A percentile compares a stretch with the other conserved stretches of the same genome.
These are phyloP conservation scores for Macrocystidia cucumis DNA, from an alignment of 1,284 basidiomycete species.

Conservation along the genomic window DNA sequence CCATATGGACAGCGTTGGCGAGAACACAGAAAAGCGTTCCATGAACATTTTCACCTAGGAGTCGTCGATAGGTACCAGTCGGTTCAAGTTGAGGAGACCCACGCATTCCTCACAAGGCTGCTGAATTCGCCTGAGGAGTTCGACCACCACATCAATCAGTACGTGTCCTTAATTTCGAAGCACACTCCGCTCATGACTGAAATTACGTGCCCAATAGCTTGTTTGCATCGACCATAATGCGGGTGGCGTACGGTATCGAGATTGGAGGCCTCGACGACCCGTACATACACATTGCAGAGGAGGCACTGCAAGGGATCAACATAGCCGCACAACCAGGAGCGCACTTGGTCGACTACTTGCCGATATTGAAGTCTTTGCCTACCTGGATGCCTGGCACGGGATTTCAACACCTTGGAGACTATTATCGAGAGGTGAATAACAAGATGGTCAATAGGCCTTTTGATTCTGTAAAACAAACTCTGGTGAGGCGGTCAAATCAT, in stretches of 20 bases:
- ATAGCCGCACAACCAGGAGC: background rate
- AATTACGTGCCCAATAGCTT: no score
- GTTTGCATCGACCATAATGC: background rate
- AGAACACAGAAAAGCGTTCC: slow-evolving; percentile 14
- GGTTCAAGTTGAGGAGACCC: slow-evolving; percentile 13
- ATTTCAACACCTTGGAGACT: background rate
- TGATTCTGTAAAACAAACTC: background rate
- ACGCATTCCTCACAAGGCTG: slow-evolving; percentile 6
- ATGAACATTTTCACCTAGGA: slow-evolving; percentile 13
- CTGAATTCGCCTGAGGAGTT: slow-evolving; percentile 6
- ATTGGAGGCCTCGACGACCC: background rate
- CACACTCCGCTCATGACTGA: no score
- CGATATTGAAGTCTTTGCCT: background rate
- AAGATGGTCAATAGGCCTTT: background rate
- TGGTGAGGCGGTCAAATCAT: no score
- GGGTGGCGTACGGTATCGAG: background rate
- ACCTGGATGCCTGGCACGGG: slow-evolving; percentile 1
- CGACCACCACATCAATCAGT: slow-evolving; percentile 1
- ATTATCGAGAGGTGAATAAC: background rate
- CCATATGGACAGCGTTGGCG: slow-evolving; percentile 16
- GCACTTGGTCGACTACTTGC: background rate
- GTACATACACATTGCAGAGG: background rate
- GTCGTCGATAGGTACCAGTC: slow-evolving; percentile 14
- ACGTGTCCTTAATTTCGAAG: no score
- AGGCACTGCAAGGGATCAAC: background rate